Evolutionary conservation across 768 basidiomycete species (phyloP), one percentile per base, ranked within the genome.

Genomic region (Boletales sp.): DNA sequence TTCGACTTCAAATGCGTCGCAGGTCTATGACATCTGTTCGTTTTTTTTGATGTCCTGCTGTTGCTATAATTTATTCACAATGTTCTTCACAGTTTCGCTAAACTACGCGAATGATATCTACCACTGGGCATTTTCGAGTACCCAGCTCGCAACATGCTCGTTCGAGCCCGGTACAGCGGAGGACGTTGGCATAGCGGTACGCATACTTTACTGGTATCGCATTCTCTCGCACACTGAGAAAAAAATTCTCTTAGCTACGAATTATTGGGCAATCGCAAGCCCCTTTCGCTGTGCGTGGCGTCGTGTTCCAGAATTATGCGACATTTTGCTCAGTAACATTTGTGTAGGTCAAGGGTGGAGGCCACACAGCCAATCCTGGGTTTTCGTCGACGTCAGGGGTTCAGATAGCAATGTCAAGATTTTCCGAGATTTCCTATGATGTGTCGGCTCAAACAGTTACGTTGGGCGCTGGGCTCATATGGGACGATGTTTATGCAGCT

Each of bases 401-500:
- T 5, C 78, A 78, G 5, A 82, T 84, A 18, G 60, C 78, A n/a
- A 78, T 83, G 80, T 56, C 56, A 14, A 65, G 71, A 0, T 83
- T 83, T 55, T 70, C 69, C 5, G 59, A 73, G 4, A 36, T 68
- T 3, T 62, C 49, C 1, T 81, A 81, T 39, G 55, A 78, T 32
- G 46, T 63, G 1, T 46, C 44, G 0, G 55, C 70, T 0, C 66
- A 73, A 50, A 78, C 73, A 0, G 79, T 61, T 2, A 64, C 60
- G 5, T 43, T 75, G 18, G 73, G 70, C 14, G 55, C 70, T 0
- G 71, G 74, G 8, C 62, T 81, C 3, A 67, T 80, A 13, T 88
- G 84, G 85, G 84, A 87, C 57, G 74, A 84, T 42, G 83, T 80
- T 67, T 87, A 85, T 51, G 65, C 63, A 8, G 52, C 50, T 11